A percentile compares a stretch with the other conserved stretches of the same genome.
These are phyloP conservation scores for Sanchytrium tribonematis DNA, from an alignment of 371 early-diverging fungal species.

Conservation along the genomic window DNA sequence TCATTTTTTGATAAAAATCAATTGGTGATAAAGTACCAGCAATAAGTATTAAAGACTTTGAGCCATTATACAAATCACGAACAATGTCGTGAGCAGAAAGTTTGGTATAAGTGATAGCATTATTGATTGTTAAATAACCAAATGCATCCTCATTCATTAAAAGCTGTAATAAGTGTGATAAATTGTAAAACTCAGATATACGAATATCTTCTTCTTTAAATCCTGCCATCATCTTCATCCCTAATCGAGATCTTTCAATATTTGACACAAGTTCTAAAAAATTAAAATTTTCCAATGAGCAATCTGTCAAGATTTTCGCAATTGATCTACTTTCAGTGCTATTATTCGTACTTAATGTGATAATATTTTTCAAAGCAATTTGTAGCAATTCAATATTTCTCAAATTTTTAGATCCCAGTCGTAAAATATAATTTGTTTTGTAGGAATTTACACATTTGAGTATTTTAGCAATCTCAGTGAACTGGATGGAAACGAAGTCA, in stretches of 20 bases:
- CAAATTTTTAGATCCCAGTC: neutral
- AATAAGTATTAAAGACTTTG: neutral
- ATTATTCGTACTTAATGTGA: neutral
- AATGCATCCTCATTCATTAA: neutral
- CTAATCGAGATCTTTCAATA: neutral
- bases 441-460: neutral
- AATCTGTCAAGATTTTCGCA: neutral
- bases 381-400: neutral
- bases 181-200: neutral
- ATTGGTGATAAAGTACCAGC: neutral
- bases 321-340: neutral
- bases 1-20: neutral
- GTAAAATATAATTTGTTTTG: neutral
- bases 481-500: conserved; percentile 6
- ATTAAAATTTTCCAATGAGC: neutral
- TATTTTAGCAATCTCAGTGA: neutral
- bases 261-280: neutral
- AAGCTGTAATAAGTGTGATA: neutral
- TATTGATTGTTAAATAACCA: neutral
- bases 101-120: neutral
- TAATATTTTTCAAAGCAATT: neutral
- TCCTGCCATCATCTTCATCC: neutral
- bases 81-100: neutral
- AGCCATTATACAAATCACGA: neutral
- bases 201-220: neutral